Evolutionary conservation across 495 filamentous ascomycete species (phyloP).

Genomic region (Ascobolus immersus): DNA sequence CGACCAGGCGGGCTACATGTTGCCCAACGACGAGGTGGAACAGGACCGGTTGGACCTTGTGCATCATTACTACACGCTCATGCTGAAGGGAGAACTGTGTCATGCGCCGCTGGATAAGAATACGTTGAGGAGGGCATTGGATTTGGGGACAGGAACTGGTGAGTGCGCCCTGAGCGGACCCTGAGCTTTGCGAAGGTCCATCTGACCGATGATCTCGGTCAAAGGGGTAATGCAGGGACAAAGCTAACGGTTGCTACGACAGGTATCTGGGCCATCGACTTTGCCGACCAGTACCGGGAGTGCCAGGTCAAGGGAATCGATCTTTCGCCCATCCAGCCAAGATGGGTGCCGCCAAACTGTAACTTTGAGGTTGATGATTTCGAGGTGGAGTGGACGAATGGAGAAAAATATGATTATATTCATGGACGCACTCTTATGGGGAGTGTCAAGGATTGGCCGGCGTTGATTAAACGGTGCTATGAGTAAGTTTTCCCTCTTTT

Average conservation of each 20-base stretch:
- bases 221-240: too few relatives aligned
- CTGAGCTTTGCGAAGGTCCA: too few relatives aligned
- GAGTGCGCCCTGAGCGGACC: constrained; percentile 10
- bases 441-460: constrained; percentile 30
- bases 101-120: constrained; percentile 17
- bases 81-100: constrained; percentile 21
- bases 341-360: constrained; percentile 19
- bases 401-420: constrained; percentile 28
- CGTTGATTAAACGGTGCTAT: constrained; percentile 7
- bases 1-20: background rate
- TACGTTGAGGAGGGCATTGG: constrained; percentile 24
- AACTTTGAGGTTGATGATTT: constrained; percentile 33
- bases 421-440: constrained; percentile 33
- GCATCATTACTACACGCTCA: constrained; percentile 5
- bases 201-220: too few relatives aligned
- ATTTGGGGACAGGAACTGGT: constrained; percentile 33
- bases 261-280: too few relatives aligned
- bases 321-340: constrained; percentile 37
- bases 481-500: constrained; percentile 6
- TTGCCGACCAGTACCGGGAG: too few relatives aligned
- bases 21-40: constrained; percentile 1
- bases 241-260: too few relatives aligned
- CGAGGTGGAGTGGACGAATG: constrained; percentile 25
- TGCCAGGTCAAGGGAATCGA: constrained; percentile 35
- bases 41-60: constrained; percentile 5